These are phyloP conservation scores for Toxicodendron radicans DNA, from an alignment of 345 rosid species.

Conservation along the genomic window DNA sequence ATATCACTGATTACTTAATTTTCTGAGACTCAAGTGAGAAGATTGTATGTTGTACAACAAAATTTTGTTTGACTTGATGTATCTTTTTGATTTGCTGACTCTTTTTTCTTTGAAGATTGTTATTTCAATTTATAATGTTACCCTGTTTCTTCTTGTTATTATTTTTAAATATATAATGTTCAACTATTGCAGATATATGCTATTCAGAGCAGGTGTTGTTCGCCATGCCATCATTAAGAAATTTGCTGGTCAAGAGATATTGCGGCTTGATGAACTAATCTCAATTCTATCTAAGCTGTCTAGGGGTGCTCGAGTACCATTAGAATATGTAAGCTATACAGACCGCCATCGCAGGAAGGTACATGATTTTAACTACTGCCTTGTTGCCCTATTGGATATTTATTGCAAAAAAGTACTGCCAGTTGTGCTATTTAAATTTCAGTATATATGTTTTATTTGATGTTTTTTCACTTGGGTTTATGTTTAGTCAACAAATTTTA, in stretches of 20 bases:
- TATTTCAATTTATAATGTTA: too few relatives aligned
- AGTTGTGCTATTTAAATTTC: background rate
- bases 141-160: background rate
- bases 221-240: constrained; percentile 93
- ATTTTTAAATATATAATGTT: background rate
- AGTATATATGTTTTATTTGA: background rate
- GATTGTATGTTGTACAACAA: background rate
- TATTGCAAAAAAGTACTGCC: background rate
- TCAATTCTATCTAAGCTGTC: constrained; percentile 65
- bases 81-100: background rate
- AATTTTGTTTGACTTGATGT: background rate
- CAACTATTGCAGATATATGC: constrained; percentile 71
- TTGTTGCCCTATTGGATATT: background rate
- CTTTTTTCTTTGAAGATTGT: background rate
- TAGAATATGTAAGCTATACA: constrained; percentile 73
- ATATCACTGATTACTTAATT: background rate
- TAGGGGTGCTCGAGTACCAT: constrained; percentile 84
- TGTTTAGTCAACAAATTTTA: background rate
- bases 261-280: constrained; percentile 64
- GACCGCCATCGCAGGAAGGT: constrained; percentile 99
- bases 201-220: constrained; percentile 92
- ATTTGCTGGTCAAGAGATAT: constrained; percentile 81
- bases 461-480: constrained; percentile 7
- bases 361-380: constrained; percentile 10
- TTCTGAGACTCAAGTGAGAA: background rate